phyloP scores from a whole-genome alignment of 192 early-diverging fungal genomes.

The Chytriomyces sp. region DNA sequence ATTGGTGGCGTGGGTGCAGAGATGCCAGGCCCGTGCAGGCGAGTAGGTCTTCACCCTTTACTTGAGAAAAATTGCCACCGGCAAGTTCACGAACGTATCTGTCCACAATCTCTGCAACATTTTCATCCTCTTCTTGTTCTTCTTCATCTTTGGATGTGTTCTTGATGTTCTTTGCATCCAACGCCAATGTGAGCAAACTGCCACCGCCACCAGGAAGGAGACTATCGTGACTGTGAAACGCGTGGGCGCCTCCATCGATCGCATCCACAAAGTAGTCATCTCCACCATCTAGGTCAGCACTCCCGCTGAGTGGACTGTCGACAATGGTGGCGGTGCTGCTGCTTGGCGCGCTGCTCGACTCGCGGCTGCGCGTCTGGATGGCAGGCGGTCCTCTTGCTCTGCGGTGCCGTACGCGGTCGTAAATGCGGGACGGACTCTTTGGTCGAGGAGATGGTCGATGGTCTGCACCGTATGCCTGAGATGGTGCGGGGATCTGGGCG shows the following conservation, averaged over 20 bases:
- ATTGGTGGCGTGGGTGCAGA: neutral
- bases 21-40: neutral
- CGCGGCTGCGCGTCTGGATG: neutral
- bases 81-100: neutral
- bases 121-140: neutral
- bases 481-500: no score
- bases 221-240: no score
- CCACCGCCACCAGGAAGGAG: neutral
- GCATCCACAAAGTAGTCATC: slow-evolving; percentile 10
- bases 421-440: neutral
- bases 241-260: neutral
- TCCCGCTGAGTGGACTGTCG: neutral
- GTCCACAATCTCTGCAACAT: neutral
- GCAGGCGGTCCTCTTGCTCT: neutral
- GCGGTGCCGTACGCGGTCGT: neutral
- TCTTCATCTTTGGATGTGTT: neutral
- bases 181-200: neutral
- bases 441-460: neutral
- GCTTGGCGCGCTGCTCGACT: neutral
- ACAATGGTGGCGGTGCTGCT: neutral
- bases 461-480: no score
- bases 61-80: neutral
- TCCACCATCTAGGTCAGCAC: neutral
- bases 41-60: neutral
- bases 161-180: neutral